These are phyloP conservation scores for Eucalyptus paniculata DNA, from an alignment of 345 rosid species.

Conservation along the genomic window DNA sequence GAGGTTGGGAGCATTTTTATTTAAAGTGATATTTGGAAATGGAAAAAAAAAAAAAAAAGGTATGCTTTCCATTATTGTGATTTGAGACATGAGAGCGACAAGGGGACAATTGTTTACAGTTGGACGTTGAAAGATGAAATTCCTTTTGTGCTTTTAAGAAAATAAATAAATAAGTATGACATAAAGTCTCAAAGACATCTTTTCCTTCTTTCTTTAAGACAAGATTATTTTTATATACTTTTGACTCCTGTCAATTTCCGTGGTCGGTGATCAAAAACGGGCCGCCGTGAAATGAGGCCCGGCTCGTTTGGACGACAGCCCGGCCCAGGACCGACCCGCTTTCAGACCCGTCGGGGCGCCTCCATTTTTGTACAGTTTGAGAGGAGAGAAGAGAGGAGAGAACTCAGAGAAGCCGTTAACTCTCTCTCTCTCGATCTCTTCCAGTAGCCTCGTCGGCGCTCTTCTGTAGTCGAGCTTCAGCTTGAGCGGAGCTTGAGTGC, in stretches of 20 bases:
- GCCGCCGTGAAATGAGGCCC: neutral
- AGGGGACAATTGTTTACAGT: neutral
- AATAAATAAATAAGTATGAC: neutral
- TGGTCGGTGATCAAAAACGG: neutral
- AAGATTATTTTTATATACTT: neutral
- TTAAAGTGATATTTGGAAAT: neutral
- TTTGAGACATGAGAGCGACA: neutral
- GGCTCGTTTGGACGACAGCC: neutral
- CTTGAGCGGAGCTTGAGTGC: neutral
- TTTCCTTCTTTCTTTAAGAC: neutral
- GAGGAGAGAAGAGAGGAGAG: neutral
- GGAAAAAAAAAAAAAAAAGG: neutral
- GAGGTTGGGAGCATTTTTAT: neutral
- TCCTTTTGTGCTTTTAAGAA: neutral
- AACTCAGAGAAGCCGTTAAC: neutral
- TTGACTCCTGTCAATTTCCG: neutral
- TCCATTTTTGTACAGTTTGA: neutral
- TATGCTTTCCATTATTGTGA: neutral
- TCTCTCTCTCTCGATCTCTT: neutral
- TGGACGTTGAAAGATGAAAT: neutral
- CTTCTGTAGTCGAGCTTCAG: neutral
- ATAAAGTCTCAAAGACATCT: neutral
- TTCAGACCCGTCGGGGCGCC: neutral
- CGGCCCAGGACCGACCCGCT: neutral
- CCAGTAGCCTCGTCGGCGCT: neutral